Percentiles rank a stretch among this genome's conserved stretches.
Conservation (phyloP, 352 stramenopile genomes). For the Phytophthora melonis region DNA sequence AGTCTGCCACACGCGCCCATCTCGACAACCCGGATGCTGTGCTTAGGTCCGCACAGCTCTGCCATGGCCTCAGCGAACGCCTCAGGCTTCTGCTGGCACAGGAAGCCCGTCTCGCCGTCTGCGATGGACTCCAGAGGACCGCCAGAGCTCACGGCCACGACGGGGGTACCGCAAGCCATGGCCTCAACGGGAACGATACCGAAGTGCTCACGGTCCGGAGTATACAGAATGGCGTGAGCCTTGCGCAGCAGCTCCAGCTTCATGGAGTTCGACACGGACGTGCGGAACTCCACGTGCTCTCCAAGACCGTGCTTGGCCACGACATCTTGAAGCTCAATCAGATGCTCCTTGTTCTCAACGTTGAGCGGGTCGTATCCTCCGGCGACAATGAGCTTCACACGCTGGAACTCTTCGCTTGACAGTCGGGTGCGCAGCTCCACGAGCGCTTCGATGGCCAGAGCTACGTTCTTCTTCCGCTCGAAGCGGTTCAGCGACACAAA, state of each 20-base stretch:
- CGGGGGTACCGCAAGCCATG: conserved; percentile 96
- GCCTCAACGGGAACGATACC: conserved; percentile 99
- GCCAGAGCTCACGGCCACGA: conserved; percentile 95
- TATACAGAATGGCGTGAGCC: conserved; percentile 95
- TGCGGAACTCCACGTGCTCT: conserved; percentile 88
- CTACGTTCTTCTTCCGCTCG: conserved; percentile 98
- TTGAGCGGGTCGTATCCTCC: conserved; percentile 97
- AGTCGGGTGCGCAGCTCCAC: conserved; percentile 61
- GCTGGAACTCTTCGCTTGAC: conserved; percentile 45
- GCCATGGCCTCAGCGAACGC: conserved; percentile 75
- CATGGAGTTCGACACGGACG: conserved; percentile 89
- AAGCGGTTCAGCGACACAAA: conserved; percentile 99
- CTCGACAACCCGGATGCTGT: conserved; percentile 38
- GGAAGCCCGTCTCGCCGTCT: conserved; percentile 87
- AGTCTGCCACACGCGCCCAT: conserved; percentile 65
- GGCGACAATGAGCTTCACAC: conserved; percentile 92
- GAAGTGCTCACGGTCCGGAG: conserved; percentile 98
- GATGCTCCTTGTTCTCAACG: conserved; percentile 96
- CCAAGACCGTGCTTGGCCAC: conserved; percentile 60
- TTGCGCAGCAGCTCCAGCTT: conserved; percentile 88
- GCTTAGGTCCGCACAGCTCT: conserved; percentile 52
- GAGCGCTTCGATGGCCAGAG: conserved; percentile 88
- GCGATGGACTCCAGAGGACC: conserved; percentile 97
- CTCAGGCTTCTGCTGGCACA: conserved; percentile 68
- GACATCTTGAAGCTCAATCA: conserved; percentile 89